phyloP scores from a whole-genome alignment of 1,284 basidiomycete genomes.

The Trichosporon sp. region DNA sequence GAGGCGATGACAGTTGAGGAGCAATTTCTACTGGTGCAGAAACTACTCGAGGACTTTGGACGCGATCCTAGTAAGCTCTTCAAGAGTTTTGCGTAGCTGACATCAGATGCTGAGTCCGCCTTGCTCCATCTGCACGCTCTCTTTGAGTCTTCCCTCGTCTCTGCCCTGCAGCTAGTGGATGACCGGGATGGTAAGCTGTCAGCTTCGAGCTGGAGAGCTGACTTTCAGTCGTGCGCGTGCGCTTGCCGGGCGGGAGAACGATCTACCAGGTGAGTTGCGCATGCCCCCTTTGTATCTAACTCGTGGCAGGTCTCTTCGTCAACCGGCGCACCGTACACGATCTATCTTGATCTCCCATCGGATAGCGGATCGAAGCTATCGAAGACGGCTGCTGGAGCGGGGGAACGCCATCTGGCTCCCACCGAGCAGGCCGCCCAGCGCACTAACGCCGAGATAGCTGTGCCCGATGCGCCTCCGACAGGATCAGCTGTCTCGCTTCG shows the following conservation, averaged over 20 bases:
- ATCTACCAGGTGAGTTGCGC: conserved; percentile 28
- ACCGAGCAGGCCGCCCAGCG: background rate
- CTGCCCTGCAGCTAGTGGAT: conserved; percentile 41
- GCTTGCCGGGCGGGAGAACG: conserved; percentile 24
- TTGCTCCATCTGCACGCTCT: conserved; percentile 36
- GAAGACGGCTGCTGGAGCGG: no score
- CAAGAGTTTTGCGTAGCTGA: background rate
- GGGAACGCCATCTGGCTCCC: no score
- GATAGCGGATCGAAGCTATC: no score
- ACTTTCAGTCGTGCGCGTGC: conserved; percentile 26
- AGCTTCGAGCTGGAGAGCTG: background rate
- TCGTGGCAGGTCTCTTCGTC: conserved; percentile 30
- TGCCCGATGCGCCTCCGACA: background rate
- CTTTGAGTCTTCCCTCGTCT: conserved; percentile 40
- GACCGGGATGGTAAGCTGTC: conserved; percentile 34
- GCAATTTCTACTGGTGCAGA: background rate
- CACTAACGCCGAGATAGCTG: background rate
- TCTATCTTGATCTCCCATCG: conserved; percentile 26
- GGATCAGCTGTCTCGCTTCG: background rate
- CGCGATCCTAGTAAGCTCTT: background rate
- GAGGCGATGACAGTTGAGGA: background rate
- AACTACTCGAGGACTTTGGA: background rate
- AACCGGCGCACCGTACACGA: conserved; percentile 35
- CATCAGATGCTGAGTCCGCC: conserved; percentile 23
- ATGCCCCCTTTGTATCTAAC: background rate